Evolutionary conservation across 2,329 filamentous ascomycete species (phyloP), one percentile per base, ranked within the genome.

Genomic region (Apiospora phragmitis): DNA sequence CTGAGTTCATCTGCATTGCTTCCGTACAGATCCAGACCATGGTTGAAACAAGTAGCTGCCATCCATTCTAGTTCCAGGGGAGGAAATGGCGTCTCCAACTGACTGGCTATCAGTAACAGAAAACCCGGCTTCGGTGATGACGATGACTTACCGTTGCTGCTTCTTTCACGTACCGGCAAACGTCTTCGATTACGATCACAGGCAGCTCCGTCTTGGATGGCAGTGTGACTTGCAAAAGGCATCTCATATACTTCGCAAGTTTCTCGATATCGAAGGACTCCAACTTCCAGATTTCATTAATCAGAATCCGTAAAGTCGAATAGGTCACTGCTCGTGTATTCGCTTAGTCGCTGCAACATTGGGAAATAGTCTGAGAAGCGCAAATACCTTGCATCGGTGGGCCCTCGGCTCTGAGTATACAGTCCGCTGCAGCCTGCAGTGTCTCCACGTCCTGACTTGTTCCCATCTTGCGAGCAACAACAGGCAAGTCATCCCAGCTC

Each of bases 191-290:
- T 4, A 94, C 84, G 65, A 86, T 84, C 67, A 92, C 82, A 12
- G 89, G 88, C 21, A 90, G 80, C 0, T 80, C 79, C 26, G 89
- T 86, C 65, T 90, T 86, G 5, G 87, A 82, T 1, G 87, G 83
- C 0, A 94, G 81, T 0, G 92, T 87, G 0, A 90, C 84, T 72
- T 93, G 91, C 73, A 95, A 93, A 2, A 96, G 84, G 75, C 93
- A 94, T 1, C 93, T 89, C 65, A 95, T 88, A 83, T 96, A 97
- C 75, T 92, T 92, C 9, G 92, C 88, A 0, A 97, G 83, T 74
- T 89, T 90, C 0, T 79, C 77, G 5, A 85, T 84, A 72, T 92
- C 86, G 62, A 91, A 89, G 0, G 80, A 76, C 24, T 90, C 85
- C 1, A 90, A 80, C 0, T 80, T 83, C 80, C 89, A 92, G 24